phyloP scores from a whole-genome alignment of 208 protist species.

The Trypanosoma melophagium region DNA sequence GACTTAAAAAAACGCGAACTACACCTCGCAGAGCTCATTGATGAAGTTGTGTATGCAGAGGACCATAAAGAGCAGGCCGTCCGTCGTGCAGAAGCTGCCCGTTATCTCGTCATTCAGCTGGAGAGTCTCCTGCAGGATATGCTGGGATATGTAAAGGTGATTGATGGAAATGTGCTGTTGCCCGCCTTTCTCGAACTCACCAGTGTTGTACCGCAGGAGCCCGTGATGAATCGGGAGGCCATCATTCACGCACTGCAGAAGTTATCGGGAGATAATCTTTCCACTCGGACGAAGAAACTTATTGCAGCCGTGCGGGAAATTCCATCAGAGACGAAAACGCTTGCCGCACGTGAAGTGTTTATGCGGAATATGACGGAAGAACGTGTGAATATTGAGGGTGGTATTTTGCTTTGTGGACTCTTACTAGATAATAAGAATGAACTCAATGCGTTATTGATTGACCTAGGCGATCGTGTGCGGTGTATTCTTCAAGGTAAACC shows the following conservation, averaged over 20 bases:
- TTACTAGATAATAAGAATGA: conserved; percentile 35
- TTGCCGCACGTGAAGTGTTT: conserved; percentile 22
- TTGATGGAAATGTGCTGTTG: conserved; percentile 51
- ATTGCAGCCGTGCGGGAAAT: conserved; percentile 10
- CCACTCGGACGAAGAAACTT: conserved; percentile 23
- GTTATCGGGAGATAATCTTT: conserved; percentile 12
- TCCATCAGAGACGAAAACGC: conserved; percentile 10
- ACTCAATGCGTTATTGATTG: conserved; percentile 27
- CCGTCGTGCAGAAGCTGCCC: conserved; percentile 27
- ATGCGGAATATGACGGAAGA: conserved; percentile 24
- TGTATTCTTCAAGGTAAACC: conserved; percentile 10
- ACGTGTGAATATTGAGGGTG: conserved; percentile 31
- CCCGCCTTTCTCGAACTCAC: conserved; percentile 46
- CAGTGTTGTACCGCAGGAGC: conserved; percentile 17
- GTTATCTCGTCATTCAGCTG: conserved; percentile 32
- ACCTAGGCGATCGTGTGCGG: conserved; percentile 21
- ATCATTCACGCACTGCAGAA: conserved; percentile 10
- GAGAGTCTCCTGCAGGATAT: conserved; percentile 43
- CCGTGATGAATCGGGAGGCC: conserved; percentile 1
- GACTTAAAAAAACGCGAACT: conserved; percentile 62
- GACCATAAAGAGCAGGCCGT: conserved; percentile 43
- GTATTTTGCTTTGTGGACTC: conserved; percentile 33
- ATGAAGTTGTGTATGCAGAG: conserved; percentile 70
- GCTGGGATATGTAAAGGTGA: conserved; percentile 49
- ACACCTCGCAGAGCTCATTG: conserved; percentile 78